Conservation (phyloP, 1,284 basidiomycete species). For the Cutaneotrichosporon sp. region DNA sequence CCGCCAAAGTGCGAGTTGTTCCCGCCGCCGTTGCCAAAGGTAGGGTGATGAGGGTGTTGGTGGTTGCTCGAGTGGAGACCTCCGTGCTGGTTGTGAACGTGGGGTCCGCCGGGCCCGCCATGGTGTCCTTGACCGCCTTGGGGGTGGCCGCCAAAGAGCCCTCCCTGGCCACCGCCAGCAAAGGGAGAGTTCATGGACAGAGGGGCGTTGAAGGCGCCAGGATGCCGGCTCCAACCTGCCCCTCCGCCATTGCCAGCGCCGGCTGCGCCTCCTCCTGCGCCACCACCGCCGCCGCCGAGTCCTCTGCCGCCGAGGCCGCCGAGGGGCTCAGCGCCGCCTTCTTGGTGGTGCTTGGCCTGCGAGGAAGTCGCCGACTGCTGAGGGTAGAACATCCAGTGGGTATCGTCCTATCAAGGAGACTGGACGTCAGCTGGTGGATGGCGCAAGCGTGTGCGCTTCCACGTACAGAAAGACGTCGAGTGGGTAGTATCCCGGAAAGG, state of each 20-base stretch:
- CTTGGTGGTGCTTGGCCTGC: constrained; percentile 40
- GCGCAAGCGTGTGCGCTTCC: background rate
- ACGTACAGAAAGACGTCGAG: constrained; percentile 13
- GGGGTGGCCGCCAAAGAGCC: constrained; percentile 22
- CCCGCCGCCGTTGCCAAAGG: constrained; percentile 31
- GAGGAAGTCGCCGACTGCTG: constrained; percentile 34
- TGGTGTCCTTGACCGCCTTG: constrained; percentile 21
- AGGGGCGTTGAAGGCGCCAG: constrained; percentile 28
- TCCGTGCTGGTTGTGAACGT: constrained; percentile 19
- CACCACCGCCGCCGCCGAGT: constrained; percentile 13
- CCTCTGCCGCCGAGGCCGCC: constrained; percentile 27
- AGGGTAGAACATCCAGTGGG: constrained; percentile 40
- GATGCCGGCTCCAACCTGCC: constrained; percentile 27
- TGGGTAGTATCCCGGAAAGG: constrained; percentile 14
- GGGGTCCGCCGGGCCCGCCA: constrained; percentile 19
- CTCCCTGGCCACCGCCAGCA: constrained; percentile 23
- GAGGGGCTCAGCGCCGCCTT: constrained; percentile 30
- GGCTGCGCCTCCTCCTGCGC: constrained; percentile 12
- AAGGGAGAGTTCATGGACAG: constrained; percentile 22
- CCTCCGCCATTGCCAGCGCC: constrained; percentile 25
- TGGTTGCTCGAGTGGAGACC: constrained; percentile 26
- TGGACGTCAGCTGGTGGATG: constrained; percentile 4
- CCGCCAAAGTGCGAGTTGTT: constrained; percentile 34
- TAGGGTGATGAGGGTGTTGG: constrained; percentile 35
- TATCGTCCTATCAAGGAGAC: constrained; percentile 9